Evolutionary conservation across 495 filamentous ascomycete species (phyloP), one percentile per base, ranked within the genome.

Genomic region (Penicillium diatomitis): DNA sequence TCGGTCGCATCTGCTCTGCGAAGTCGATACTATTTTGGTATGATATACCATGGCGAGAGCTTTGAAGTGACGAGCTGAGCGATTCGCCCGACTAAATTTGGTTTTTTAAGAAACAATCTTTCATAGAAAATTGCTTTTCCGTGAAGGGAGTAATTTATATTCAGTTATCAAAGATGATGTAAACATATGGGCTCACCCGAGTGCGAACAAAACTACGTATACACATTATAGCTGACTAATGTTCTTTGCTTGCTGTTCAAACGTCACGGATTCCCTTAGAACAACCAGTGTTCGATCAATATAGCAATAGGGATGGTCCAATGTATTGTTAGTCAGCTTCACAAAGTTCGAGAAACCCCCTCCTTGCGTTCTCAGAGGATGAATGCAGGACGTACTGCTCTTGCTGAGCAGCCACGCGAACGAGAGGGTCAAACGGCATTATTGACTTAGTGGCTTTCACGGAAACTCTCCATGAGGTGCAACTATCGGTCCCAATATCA

Each of bases 391-490:
- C n/a, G n/a, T n/a, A n/a, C n/a, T n/a, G n/a, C n/a, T n/a, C n/a
- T n/a, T n/a, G n/a, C n/a, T n/a, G n/a, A n/a, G n/a, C n/a, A 41
- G 40, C 40, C 27, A 42, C 40, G 40, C 40, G 40, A 42, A 42
- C 20, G 40, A 42, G 40, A 42, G 40, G 40, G 27, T 42, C 40
- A n/a, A 45, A 45, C 32, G 32, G 43, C 43, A 45, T 45, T 35
- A 45, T 45, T 4, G 32, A 5, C 43, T 35, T 45, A 35, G 32
- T 45, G 31, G 43, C 43, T 45, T 45, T n/a, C 43, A 45, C 31
- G 36, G 43, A 45, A 45, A 45, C 43, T 35, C 32, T 45, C 43
- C 31, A 45, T 35, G 31, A 12, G 43, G 43, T 45, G 43, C 43
- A 35, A 32, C 31, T 45, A 2, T 45, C 43, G 0, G 31, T 45